Conservation (phyloP, 2,329 filamentous ascomycete genomes). For the Pseudocercospora fijiensis region DNA sequence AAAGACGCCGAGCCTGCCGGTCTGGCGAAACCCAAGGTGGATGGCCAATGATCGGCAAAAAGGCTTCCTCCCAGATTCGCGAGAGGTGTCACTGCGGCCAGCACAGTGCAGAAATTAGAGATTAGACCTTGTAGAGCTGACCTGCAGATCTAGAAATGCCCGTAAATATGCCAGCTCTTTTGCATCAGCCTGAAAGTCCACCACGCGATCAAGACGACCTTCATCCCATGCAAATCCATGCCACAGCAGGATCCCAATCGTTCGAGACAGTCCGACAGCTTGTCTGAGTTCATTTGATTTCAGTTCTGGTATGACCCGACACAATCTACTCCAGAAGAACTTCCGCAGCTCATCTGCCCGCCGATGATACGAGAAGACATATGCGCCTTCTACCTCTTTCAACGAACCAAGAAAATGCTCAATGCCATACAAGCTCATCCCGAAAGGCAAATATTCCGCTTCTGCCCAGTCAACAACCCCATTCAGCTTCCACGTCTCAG, state of each 20-base stretch:
- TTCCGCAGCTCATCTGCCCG: conserved; percentile 47
- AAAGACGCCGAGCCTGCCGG: conserved; percentile 55
- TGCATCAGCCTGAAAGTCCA: conserved; percentile 52
- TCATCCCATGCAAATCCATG: conserved; percentile 56
- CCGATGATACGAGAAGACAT: conserved; percentile 45
- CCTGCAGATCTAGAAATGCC: conserved; percentile 35
- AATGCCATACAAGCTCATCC: conserved; percentile 59
- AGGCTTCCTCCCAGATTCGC: background rate
- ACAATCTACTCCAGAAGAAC: conserved; percentile 53
- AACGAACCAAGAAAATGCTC: conserved; percentile 59
- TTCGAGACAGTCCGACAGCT: conserved; percentile 48
- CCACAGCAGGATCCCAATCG: conserved; percentile 62
- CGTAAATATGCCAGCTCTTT: conserved; percentile 58
- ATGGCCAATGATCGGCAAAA: conserved; percentile 39
- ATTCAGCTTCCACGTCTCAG: conserved; percentile 45
- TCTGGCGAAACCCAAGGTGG: conserved; percentile 52
- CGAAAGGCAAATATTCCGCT: conserved; percentile 61
- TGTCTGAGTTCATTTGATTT: conserved; percentile 31
- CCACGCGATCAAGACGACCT: conserved; percentile 58
- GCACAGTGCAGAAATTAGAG: background rate
- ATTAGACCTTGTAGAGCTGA: background rate
- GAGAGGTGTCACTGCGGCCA: background rate
- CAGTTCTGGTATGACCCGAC: conserved; percentile 41
- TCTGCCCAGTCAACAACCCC: conserved; percentile 67
- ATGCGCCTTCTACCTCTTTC: background rate